Evolutionary conservation across 257 asterid species (phyloP).

Genomic region (Plantago elongata): DNA sequence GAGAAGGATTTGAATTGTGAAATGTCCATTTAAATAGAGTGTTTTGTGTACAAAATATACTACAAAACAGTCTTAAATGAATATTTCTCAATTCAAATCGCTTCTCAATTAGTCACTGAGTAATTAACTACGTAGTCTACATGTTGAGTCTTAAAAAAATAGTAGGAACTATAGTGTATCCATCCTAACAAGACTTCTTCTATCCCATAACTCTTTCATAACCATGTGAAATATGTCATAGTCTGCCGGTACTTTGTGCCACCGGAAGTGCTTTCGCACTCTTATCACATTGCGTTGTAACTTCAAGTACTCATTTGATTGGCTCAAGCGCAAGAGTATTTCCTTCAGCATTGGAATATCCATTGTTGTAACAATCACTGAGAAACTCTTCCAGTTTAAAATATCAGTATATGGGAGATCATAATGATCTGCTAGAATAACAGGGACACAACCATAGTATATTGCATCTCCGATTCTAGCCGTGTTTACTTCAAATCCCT

Average conservation of each 20-base stretch:
- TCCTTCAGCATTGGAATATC: conserved; percentile 65
- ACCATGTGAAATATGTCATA: conserved; percentile 79
- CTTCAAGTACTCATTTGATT: conserved; percentile 35
- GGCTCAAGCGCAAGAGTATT: conserved; percentile 30
- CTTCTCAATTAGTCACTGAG: no score
- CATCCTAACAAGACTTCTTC: conserved; percentile 51
- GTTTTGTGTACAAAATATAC: no score
- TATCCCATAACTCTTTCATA: conserved; percentile 79
- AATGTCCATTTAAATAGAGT: no score
- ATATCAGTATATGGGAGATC: conserved; percentile 79
- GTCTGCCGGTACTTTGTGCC: conserved; percentile 51
- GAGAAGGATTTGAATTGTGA: no score
- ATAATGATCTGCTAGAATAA: conserved; percentile 69
- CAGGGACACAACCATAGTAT: conserved; percentile 88
- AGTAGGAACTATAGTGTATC: conserved; percentile 6
- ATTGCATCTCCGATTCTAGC: conserved; percentile 77
- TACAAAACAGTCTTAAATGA: no score
- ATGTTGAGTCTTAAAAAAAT: neutral
- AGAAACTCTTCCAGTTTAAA: conserved; percentile 61
- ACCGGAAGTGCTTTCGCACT: conserved; percentile 62
- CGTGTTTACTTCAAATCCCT: conserved; percentile 91
- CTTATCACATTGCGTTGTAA: conserved; percentile 58
- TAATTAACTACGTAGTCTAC: no score
- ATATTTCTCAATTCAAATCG: no score
- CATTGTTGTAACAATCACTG: conserved; percentile 43